A percentile compares a stretch with the other conserved stretches of the same genome.
These are phyloP conservation scores for Turnera subulata DNA, from an alignment of 345 rosid genomes.

Conservation along the genomic window DNA sequence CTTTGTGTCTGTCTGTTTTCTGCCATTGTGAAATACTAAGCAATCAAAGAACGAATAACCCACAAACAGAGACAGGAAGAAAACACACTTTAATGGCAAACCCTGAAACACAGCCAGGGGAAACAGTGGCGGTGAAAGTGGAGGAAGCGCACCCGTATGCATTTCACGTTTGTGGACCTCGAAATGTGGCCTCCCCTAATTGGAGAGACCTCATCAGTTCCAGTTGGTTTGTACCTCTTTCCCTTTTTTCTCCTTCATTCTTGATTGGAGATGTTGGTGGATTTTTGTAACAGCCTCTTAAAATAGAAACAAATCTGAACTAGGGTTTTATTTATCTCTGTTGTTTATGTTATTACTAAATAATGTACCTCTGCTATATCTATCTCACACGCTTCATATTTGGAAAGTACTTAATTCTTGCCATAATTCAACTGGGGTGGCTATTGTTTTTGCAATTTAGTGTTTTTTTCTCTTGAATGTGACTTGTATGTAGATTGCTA, in stretches of 20 bases:
- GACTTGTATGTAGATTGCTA: too few species aligned
- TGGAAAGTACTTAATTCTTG: too few species aligned
- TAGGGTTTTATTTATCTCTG: background rate
- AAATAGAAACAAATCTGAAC: background rate
- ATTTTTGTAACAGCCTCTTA: background rate
- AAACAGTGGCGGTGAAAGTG: slow-evolving; percentile 14
- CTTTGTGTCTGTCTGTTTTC: too few species aligned
- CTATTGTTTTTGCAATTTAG: too few species aligned
- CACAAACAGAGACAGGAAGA: too few species aligned
- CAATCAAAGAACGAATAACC: too few species aligned
- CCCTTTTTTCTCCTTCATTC: too few species aligned
- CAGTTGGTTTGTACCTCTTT: slow-evolving; percentile 54
- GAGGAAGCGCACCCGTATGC: slow-evolving; percentile 80
- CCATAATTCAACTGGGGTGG: too few species aligned
- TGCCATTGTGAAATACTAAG: too few species aligned
- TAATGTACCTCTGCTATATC: background rate
- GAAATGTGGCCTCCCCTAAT: slow-evolving; percentile 75
- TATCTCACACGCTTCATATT: too few species aligned
- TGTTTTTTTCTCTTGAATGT: too few species aligned
- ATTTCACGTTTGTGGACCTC: slow-evolving; percentile 89
- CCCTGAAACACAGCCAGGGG: background rate
- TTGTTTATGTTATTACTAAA: background rate
- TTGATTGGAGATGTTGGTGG: background rate
- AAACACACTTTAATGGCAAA: too few species aligned
- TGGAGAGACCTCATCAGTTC: slow-evolving; percentile 97